Evolutionary conservation across 495 filamentous ascomycete species (phyloP).

Genomic region (Platismatia glauca): DNA sequence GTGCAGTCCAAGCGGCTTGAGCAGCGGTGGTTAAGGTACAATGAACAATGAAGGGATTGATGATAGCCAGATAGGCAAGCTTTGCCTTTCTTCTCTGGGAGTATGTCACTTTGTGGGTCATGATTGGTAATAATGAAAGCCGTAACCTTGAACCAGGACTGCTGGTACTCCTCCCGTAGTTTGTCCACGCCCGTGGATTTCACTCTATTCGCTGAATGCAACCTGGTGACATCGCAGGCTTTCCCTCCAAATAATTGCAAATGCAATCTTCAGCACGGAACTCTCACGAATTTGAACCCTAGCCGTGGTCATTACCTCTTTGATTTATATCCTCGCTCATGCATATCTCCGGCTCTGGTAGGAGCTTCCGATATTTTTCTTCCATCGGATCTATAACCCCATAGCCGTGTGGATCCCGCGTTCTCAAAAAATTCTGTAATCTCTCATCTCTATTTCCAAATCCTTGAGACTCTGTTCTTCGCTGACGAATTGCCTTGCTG

Average conservation of each 20-base stretch:
- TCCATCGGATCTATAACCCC: conserved; percentile 26
- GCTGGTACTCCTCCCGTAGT: neutral
- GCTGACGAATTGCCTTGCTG: conserved; percentile 48
- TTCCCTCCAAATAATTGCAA: neutral
- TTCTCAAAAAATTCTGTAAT: conserved; percentile 62
- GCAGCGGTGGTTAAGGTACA: neutral
- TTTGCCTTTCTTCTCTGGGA: neutral
- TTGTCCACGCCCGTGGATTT: neutral
- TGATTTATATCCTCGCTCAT: conserved; percentile 15
- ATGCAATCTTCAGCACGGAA: neutral
- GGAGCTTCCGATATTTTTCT: conserved; percentile 14
- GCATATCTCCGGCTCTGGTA: conserved; percentile 16
- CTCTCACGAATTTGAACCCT: neutral
- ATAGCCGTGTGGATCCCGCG: conserved; percentile 48
- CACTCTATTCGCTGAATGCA: neutral
- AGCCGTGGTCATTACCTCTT: conserved; percentile 1
- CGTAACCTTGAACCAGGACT: neutral
- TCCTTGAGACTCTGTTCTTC: conserved; percentile 41
- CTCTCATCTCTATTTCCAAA: conserved; percentile 50
- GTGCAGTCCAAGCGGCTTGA: neutral
- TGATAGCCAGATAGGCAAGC: neutral
- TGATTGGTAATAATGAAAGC: neutral
- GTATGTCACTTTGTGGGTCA: neutral
- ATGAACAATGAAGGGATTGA: neutral
- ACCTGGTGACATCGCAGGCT: neutral